phyloP scores from a whole-genome alignment of 345 rosid species.

The Linum tenue region DNA sequence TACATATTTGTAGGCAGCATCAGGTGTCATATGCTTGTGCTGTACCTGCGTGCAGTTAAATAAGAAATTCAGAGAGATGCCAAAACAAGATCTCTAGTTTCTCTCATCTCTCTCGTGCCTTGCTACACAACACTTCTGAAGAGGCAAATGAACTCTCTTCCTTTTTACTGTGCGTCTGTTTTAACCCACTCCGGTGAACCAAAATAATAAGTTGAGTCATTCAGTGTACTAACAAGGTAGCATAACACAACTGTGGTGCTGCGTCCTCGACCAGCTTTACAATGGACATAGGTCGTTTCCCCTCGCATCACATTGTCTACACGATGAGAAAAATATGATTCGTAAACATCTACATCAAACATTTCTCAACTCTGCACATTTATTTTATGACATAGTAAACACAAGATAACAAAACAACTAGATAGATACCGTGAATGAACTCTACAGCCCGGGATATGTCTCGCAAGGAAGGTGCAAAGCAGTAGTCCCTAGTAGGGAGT shows the following conservation, averaged over 20 bases:
- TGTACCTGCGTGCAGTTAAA: constrained; percentile 40
- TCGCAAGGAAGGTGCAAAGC: constrained; percentile 82
- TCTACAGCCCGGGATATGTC: constrained; percentile 80
- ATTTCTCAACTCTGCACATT: not conserved
- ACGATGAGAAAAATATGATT: constrained; percentile 2
- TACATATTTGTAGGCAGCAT: constrained; percentile 66
- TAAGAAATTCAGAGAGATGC: not conserved
- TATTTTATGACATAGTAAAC: not conserved
- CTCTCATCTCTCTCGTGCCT: not conserved
- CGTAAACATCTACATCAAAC: not conserved
- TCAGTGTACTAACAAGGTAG: constrained; percentile 53
- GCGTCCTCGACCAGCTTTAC: constrained; percentile 99
- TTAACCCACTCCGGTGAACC: not conserved
- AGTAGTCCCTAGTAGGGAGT: constrained; percentile 94
- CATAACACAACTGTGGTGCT: constrained; percentile 90
- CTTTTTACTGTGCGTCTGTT: not conserved
- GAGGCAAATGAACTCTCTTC: not conserved
- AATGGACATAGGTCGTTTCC: constrained; percentile 77
- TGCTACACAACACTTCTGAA: not conserved
- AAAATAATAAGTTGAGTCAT: not conserved
- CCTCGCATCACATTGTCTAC: constrained; percentile 54
- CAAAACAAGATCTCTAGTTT: not conserved
- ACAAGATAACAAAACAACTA: not conserved
- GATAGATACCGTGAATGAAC: constrained; percentile 54
- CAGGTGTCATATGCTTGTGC: constrained; percentile 77